Conservation (phyloP, 2,329 filamentous ascomycete genomes). For the Iodosphaeria phyllophila region DNA sequence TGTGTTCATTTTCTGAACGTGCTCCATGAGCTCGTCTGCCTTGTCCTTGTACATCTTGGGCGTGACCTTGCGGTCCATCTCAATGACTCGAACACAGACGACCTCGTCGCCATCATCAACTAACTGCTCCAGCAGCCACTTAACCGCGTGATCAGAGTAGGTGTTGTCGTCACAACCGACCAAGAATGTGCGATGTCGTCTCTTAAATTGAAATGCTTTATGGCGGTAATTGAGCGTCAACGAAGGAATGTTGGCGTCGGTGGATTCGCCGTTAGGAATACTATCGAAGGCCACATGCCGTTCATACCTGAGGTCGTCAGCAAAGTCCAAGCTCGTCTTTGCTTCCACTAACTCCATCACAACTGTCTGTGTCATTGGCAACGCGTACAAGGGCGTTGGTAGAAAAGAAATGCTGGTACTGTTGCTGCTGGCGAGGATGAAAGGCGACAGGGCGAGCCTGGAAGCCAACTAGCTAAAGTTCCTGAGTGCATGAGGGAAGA, state of each 20-base stretch:
- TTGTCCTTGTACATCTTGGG: slow-evolving; percentile 58
- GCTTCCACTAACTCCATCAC: too few species aligned
- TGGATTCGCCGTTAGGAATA: slow-evolving; percentile 35
- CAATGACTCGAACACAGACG: slow-evolving; percentile 73
- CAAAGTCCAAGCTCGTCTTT: too few species aligned
- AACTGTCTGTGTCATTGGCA: too few species aligned
- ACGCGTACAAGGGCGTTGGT: too few species aligned
- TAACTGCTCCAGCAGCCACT: slow-evolving; percentile 82
- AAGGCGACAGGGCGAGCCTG: too few species aligned
- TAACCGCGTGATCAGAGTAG: slow-evolving; percentile 80
- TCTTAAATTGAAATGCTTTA: slow-evolving; percentile 63
- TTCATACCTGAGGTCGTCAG: slow-evolving; percentile 38
- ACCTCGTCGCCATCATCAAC: slow-evolving; percentile 90
- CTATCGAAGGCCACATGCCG: slow-evolving; percentile 43
- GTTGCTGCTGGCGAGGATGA: too few species aligned
- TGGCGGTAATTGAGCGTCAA: slow-evolving; percentile 76
- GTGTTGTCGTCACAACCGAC: slow-evolving; percentile 82
- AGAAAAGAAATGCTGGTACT: too few species aligned
- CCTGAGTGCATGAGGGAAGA: too few species aligned
- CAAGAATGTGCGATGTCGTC: slow-evolving; percentile 73
- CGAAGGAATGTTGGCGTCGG: slow-evolving; percentile 41
- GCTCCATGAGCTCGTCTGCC: slow-evolving; percentile 54
- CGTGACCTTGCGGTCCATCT: slow-evolving; percentile 55
- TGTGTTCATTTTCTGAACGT: slow-evolving; percentile 61
- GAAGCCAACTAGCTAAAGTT: too few species aligned